phyloP scores from a whole-genome alignment of 352 stramenopile genomes.

The Pythium pectinolyticum region DNA sequence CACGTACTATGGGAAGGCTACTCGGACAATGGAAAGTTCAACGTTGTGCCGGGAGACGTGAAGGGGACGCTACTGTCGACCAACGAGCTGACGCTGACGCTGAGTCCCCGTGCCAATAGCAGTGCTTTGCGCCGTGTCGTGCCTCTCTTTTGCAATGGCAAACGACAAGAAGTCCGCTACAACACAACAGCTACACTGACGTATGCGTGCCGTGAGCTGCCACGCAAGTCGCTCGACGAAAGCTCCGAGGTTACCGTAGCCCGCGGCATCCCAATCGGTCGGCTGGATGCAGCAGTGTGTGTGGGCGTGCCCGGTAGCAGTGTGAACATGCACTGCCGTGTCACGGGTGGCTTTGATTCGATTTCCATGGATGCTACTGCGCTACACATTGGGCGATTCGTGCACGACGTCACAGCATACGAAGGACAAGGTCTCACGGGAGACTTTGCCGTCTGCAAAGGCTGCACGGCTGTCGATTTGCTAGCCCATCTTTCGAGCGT shows the following conservation, averaged over 20 bases:
- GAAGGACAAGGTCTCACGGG: not conserved
- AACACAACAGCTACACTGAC: constrained; percentile 3
- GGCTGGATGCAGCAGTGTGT: constrained; percentile 6
- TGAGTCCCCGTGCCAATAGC: not conserved
- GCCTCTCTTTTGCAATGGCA: constrained; percentile 10
- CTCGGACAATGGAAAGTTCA: constrained; percentile 19
- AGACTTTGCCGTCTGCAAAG: constrained; percentile 17
- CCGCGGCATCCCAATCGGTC: not conserved
- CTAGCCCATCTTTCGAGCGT: not conserved
- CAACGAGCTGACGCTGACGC: constrained; percentile 19
- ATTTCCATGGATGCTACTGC: not conserved
- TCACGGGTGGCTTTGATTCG: constrained; percentile 9
- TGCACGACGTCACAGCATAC: constrained; percentile 13
- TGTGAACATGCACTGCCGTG: constrained; percentile 7
- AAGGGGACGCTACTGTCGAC: constrained; percentile 15
- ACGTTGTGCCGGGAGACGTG: constrained; percentile 16
- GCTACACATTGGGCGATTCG: constrained; percentile 11
- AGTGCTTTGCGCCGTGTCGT: constrained; percentile 7
- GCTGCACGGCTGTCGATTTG: not conserved
- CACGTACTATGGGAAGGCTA: constrained; percentile 14
- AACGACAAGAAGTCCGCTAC: constrained; percentile 2
- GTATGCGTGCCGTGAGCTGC: constrained; percentile 7
- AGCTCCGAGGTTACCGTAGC: constrained; percentile 2
- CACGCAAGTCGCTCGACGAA: constrained; percentile 5
- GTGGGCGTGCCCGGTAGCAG: not conserved